A percentile compares a stretch with the other conserved stretches of the same genome.
Evolutionary conservation across 202 grass and related monocot species (phyloP).

Genomic region (Eragrostis tef): DNA sequence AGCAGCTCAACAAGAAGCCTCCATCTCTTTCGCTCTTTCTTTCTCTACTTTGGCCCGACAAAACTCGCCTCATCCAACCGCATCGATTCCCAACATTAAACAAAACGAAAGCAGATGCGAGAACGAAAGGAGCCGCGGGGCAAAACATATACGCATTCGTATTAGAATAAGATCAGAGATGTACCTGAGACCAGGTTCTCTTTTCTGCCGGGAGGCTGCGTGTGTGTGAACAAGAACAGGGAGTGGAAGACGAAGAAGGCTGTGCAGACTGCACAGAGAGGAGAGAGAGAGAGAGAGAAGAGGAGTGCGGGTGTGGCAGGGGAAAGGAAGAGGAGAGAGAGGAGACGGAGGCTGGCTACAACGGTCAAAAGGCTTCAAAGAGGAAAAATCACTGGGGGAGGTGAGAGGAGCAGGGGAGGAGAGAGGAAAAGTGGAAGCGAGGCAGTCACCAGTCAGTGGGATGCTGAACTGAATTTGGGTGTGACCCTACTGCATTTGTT

Average conservation of each 20-base stretch:
- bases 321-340: neutral
- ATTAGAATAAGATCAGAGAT: constrained; percentile 54
- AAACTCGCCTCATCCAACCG: constrained; percentile 28
- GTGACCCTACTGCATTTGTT: constrained; percentile 25
- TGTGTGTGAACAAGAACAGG: constrained; percentile 44
- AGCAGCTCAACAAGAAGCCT: constrained; percentile 41
- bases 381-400: constrained; percentile 34
- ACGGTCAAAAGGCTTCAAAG: constrained; percentile 62
- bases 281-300: constrained; percentile 30
- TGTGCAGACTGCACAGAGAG: constrained; percentile 30
- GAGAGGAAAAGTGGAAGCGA: neutral
- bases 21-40: constrained; percentile 9
- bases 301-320: constrained; percentile 3
- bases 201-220: neutral
- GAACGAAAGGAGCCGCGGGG: constrained; percentile 39
- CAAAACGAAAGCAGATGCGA: constrained; percentile 29
- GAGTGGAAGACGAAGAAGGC: constrained; percentile 12
- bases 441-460: constrained; percentile 6
- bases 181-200: constrained; percentile 51
- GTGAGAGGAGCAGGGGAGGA: constrained; percentile 28
- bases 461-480: constrained; percentile 31
- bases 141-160: neutral
- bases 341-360: constrained; percentile 26
- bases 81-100: constrained; percentile 56
- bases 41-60: constrained; percentile 53